These are phyloP conservation scores for Gloeostereum incarnatum DNA, from an alignment of 768 basidiomycete genomes.

Conservation along the genomic window DNA sequence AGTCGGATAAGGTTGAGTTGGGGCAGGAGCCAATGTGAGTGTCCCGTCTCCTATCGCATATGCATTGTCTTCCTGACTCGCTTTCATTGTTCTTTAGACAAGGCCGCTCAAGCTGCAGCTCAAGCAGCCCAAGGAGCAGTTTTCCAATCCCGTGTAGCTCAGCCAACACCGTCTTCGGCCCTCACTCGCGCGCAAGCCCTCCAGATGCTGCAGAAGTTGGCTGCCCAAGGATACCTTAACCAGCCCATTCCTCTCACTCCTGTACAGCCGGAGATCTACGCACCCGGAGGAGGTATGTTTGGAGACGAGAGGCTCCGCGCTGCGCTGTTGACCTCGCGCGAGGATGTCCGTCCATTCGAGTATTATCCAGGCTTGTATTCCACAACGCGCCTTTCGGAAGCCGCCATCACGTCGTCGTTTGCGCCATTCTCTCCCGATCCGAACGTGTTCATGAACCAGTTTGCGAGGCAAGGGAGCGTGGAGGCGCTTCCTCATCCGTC, in stretches of 20 bases:
- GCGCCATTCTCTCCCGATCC: slow-evolving; percentile 80
- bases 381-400: slow-evolving; percentile 2
- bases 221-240: slow-evolving; percentile 28
- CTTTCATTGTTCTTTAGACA: slow-evolving; percentile 38
- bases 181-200: slow-evolving; percentile 46
- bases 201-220: slow-evolving; percentile 52
- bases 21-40: slow-evolving; percentile 88
- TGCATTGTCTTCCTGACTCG: not conserved
- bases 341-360: slow-evolving; percentile 4
- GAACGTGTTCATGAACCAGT: slow-evolving; percentile 23
- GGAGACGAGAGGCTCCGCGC: slow-evolving; percentile 12
- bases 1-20: slow-evolving; percentile 87
- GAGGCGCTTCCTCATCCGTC: slow-evolving; percentile 38
- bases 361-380: slow-evolving; percentile 5
- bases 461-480: slow-evolving; percentile 20
- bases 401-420: no score
- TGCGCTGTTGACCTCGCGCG: slow-evolving; percentile 6
- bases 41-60: slow-evolving; percentile 1
- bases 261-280: no score
- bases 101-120: slow-evolving; percentile 85
- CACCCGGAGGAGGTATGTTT: slow-evolving; percentile 4
- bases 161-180: no score
- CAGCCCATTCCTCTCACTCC: slow-evolving; percentile 6
- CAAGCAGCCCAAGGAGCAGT: slow-evolving; percentile 75
- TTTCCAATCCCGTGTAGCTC: slow-evolving; percentile 43